Base-by-base conservation (phyloP, 306 rosid genomes). In the Cicer judaicum region DNA sequence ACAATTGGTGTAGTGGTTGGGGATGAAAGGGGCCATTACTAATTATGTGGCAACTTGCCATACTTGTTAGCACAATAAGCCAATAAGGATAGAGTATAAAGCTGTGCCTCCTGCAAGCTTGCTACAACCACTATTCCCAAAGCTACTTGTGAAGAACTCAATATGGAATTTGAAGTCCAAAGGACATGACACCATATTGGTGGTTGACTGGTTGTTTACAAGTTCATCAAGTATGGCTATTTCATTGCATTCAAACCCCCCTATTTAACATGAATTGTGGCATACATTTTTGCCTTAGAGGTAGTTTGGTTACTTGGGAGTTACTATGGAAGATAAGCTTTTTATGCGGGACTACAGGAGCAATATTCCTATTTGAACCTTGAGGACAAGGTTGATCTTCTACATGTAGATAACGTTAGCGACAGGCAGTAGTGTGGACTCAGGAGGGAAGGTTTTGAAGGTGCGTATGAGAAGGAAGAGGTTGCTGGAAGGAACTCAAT, bases 401-500 rank as follows among this genome's bases (percentile, higher is more conserved):
- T 64, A 41, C 36, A 11, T 5, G 36, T 40, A n/a, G 66, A 5
- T 7, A 39, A 41, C 3, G 36, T 2, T 41, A 43, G 11, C 7
- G 21, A 42, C 16, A 14, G 14, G 70, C 68, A 38, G 68, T 4
- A 15, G 59, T 8, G 16, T 11, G 64, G 18, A 65, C 18, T 44
- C 54, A 41, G 39, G 15, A 42, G 53, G 70, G 16, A 42, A 21
- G 38, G 54, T 43, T 42, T 65, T 43, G 52, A 65, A 12, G 54
- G 55, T 66, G 18, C 41, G 21, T 43, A 12, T 3, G 16, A 66
- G 18, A 66, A 46, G 42, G 42, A 12, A 65, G 54, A 16, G 42
- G 72, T 46, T 7, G 72, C 18, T 19, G 56, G 56, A 19, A 66
- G 19, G 42, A 44, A 56, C 10, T 66, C 10, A 66, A 29, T 7